Percentiles rank a stretch among this genome's conserved stretches.
phyloP scores from a whole-genome alignment of 139 green algal species.

The Chlamydomonas schloesseri region DNA sequence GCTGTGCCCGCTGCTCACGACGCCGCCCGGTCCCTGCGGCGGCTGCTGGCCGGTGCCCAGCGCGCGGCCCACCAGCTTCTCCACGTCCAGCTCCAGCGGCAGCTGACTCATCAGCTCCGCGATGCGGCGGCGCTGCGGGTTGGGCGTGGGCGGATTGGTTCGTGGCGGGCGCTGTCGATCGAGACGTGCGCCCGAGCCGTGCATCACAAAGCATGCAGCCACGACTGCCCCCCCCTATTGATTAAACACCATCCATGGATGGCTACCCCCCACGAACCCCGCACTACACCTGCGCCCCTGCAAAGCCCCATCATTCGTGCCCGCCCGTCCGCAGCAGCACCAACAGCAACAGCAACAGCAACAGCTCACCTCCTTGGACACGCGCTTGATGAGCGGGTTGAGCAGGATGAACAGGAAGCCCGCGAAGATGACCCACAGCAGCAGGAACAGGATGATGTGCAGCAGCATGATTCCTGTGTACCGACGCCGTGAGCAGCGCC shows the following conservation, averaged over 20 bases:
- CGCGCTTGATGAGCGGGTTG: slow-evolving; percentile 9
- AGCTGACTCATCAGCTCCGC: slow-evolving; percentile 6
- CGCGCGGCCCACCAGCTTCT: neutral
- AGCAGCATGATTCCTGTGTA: neutral
- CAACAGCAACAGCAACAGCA: too few species aligned
- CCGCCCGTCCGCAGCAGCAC: too few species aligned
- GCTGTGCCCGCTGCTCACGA: too few species aligned
- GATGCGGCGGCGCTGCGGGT: neutral
- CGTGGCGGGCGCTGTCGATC: too few species aligned
- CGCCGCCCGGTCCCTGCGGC: neutral
- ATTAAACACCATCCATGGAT: too few species aligned
- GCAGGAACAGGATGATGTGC: slow-evolving; percentile 19
- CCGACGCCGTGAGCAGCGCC: too few species aligned
- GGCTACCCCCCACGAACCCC: too few species aligned
- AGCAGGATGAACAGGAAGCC: slow-evolving; percentile 21
- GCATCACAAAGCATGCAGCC: neutral
- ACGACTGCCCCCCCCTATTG: too few species aligned
- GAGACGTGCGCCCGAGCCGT: too few species aligned
- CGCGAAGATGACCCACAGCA: slow-evolving; percentile 17
- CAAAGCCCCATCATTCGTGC: too few species aligned
- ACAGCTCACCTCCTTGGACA: slow-evolving; percentile 8
- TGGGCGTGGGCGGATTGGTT: too few species aligned
- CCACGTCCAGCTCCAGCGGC: slow-evolving; percentile 22
- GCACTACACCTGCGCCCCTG: too few species aligned
- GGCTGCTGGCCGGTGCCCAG: neutral